Percentiles rank a stretch among this genome's conserved stretches.
phyloP scores from a whole-genome alignment of 768 basidiomycete genomes.

The Mycena polygramma region DNA sequence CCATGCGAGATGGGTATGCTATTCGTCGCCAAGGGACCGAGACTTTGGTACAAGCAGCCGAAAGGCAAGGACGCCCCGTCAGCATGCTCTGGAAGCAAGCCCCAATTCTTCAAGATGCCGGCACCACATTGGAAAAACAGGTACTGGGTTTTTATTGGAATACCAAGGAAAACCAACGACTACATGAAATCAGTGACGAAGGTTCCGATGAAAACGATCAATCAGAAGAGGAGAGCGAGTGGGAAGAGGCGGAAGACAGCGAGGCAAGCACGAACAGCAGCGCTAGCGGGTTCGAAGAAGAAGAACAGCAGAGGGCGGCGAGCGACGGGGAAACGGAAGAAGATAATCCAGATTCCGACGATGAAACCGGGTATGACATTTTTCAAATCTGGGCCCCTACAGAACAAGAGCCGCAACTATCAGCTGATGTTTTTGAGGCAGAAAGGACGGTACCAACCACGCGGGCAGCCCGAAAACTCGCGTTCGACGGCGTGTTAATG shows the following conservation, averaged over 20 bases:
- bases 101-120: not conserved
- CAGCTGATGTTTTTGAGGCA: not conserved
- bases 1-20: not conserved
- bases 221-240: not conserved
- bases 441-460: constrained; percentile 1
- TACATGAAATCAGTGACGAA: no score
- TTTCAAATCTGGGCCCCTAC: constrained; percentile 6
- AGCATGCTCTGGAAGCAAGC: not conserved
- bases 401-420: no score
- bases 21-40: not conserved
- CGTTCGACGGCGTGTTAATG: constrained; percentile 10
- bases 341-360: not conserved
- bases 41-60: not conserved
- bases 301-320: not conserved
- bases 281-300: no score
- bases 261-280: no score
- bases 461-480: not conserved
- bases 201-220: no score
- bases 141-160: constrained; percentile 20
- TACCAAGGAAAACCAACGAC: not conserved
- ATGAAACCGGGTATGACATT: constrained; percentile 1
- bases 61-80: not conserved
- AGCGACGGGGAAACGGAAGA: not conserved
- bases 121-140: constrained; percentile 7
- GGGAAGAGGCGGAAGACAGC: no score